Base-by-base conservation (phyloP, 805 yeast genomes). In the Clavispora fructus region DNA sequence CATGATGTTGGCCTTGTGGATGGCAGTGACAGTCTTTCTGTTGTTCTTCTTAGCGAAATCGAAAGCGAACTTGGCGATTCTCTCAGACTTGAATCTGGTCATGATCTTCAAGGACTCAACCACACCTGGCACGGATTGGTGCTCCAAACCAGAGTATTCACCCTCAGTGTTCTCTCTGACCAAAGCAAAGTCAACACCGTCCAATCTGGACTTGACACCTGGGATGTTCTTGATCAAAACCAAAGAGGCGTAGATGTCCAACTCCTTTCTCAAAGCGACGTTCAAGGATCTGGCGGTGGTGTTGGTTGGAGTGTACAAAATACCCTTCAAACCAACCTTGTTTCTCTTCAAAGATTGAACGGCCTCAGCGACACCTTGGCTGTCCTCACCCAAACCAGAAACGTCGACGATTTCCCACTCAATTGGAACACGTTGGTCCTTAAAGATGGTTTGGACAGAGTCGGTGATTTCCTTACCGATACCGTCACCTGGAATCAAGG, bases 81-180 rank as follows among this genome's bases (percentile, higher is more conserved):
- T 85, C 80, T 94, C 99, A 47, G 96, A 85, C 77, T 92, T 91
- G 74, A 80, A 79, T 73, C 87, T 83, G 60, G 98, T 92, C 77
- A 92, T 86, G 70, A 94, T 88, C 77, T 94, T 92, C 61, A 91
- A 77, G 37, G 96, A 87, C 78, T 92, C 98, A 56, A 94, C 98
- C 55, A 92, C 97, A 72, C 97, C 98, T 56, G 96, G 95, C 61
- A 88, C 94, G 41, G 96, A 87, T 71, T 86, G 94, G 75, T 94
- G 98, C 79, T 92, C 99, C 62, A 94, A 79, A 62, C 98, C 98
- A 43, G 98, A 92, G 78, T 89, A 92, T 74, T 92, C 98, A 75
- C 96, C 97, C 76, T 92, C 98, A 58, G 97, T 92, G 79, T 94
- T 94, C 74, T 94, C 99, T 79, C 99, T 89, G 66, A 94, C 95